Base-by-base conservation (phyloP, 2,329 filamentous ascomycete species). In the Scleromitrula shiraiana region DNA sequence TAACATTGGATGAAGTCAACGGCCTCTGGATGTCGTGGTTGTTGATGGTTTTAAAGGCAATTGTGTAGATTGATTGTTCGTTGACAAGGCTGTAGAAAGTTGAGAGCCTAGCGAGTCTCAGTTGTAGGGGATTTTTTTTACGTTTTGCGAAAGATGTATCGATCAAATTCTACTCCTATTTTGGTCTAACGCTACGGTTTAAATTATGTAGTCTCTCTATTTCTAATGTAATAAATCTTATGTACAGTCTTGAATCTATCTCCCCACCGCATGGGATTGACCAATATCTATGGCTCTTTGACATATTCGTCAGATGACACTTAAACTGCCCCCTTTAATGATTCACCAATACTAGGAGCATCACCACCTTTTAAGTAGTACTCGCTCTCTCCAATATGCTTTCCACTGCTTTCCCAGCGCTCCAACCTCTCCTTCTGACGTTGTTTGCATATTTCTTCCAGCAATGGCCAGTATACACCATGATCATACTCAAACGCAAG, bases 401-500 rank as follows among this genome's bases (percentile, higher is more conserved):
- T 86, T 17, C 93, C 93, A 20, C 78, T 88, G 12, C 79, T 78
- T 54, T 82, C 74, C 93, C 93, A 98, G 46, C 89, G 74, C 57
- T 78, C 73, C 53, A 69, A 70, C 59, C 80, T 78, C 53, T 77
- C 77, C 22, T 76, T 76, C 41, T 80, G 77, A 56, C 78, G 80
- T 64, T 83, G 73, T 15, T 77, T 75, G 55, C 83, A 85, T 59
- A 95, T 67, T 59, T 80, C 75, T 59, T 81, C 80, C 52, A 98
- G 73, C 1, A 87, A 84, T 0, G 90, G 88, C 93, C 93, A 98
- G 73, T 96, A 98, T 14, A 73, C 67, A 1, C 75, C 70, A 68
- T 98, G 93, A 61, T 95, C 86, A 66, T 98, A 98, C 60, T 88
- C 83, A 64, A 98, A 97, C 51, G 90, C 78, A 53, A 95, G 77